phyloP scores from a whole-genome alignment of 1,284 basidiomycete genomes.

The Tilletia indica region DNA sequence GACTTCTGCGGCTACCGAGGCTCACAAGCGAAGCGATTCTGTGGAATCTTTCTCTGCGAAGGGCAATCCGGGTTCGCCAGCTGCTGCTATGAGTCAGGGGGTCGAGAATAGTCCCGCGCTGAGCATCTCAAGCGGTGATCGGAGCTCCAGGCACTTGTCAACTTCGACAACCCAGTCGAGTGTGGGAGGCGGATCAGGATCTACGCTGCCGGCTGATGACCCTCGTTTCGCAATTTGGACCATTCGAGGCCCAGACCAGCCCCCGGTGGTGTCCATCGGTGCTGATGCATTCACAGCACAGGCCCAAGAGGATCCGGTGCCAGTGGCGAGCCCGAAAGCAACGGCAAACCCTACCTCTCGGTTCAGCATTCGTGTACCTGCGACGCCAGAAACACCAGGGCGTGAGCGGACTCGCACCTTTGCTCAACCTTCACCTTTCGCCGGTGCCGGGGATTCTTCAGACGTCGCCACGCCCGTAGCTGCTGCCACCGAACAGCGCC shows the following conservation, averaged over 20 bases:
- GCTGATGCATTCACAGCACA: slow-evolving; percentile 21
- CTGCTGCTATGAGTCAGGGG: too few species aligned
- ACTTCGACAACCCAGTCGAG: slow-evolving; percentile 7
- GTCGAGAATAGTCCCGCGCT: too few species aligned
- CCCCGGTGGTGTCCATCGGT: slow-evolving; percentile 31
- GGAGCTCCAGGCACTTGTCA: not conserved
- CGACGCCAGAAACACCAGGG: slow-evolving; percentile 9
- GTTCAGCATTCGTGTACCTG: slow-evolving; percentile 1
- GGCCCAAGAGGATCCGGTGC: slow-evolving; percentile 19
- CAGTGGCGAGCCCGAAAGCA: not conserved
- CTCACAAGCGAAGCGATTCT: slow-evolving; percentile 9
- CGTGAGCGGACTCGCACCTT: slow-evolving; percentile 18
- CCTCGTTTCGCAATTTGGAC: slow-evolving; percentile 48
- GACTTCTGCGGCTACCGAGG: not conserved
- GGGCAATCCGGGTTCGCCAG: too few species aligned
- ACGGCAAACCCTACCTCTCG: not conserved
- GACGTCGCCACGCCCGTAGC: not conserved
- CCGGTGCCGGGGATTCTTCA: not conserved
- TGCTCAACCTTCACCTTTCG: slow-evolving; percentile 17
- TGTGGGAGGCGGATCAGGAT: not conserved
- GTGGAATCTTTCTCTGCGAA: not conserved
- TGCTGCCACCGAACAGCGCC: not conserved
- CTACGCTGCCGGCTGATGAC: slow-evolving; percentile 27
- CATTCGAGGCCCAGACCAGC: slow-evolving; percentile 24
- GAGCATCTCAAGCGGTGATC: not conserved